Base-by-base conservation (phyloP, 176 grass and related monocot species). In the Carex pumila region DNA sequence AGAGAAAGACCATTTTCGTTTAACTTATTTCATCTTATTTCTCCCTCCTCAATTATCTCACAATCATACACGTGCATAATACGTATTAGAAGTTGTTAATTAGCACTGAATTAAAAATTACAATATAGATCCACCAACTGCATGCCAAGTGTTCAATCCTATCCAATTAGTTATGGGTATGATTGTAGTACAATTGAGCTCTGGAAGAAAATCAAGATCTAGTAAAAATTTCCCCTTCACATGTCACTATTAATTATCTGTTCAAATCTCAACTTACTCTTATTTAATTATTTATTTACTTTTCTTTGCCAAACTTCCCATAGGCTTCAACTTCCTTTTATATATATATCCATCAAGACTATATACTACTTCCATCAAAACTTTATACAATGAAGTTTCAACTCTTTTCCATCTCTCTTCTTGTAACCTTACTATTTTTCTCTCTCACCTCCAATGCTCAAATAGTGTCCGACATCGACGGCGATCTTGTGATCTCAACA, bases 381-480 rank as follows among this genome's bases (percentile, higher is more conserved):
- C 47, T 50, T 11, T 60, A 60, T 17, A 81, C 17, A 59, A 70
- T 84, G 65, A 73, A 74, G 55, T 18, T 61, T 31, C 65, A 84
- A 61, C 7, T 36, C 65, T 53, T 69, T 14, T 12, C 22, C 1
- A 10, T 71, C 5, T 56, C 49, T 84, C 25, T 74, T 56, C 15
- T 74, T 55, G 6, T 31, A 55, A 58, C 36, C 50, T 17, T 45
- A 19, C 18, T 75, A 18, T 58, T 65, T 2, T 74, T 60, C 25
- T 84, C 50, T 45, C 17, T 57, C n/a, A n/a, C 21, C 34, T 84
- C 52, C 14, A 60, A 60, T 39, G 62, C 61, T 41, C 66, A 29
- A 15, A 62, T 60, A 7, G 67, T 85, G 17, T 59, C 61, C 3
- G 83, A 85, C 7, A 76, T 2, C 6, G 14, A 72, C 0, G 83